Percentiles rank a stretch among this genome's conserved stretches.
These are phyloP conservation scores for Mucor sp. DNA, from an alignment of 371 early-diverging fungal genomes.

Conservation along the genomic window DNA sequence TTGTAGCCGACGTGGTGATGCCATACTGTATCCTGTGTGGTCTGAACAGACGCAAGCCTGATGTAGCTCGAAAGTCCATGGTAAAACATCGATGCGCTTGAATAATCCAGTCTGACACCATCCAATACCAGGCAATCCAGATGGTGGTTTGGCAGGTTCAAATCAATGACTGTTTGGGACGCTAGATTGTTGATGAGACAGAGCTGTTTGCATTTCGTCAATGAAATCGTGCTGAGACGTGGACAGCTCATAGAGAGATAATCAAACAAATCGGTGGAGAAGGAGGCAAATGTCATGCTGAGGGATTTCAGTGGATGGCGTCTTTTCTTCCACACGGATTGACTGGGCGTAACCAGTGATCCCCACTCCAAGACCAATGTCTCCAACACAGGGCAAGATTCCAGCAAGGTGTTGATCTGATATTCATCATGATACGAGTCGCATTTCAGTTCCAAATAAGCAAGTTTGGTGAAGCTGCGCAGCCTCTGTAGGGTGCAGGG, in stretches of 20 bases:
- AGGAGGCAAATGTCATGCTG: conserved; percentile 8
- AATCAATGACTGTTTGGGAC: not conserved
- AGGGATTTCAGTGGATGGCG: not conserved
- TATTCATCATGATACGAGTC: conserved; percentile 21
- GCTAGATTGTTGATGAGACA: not conserved
- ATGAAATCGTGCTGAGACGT: not conserved
- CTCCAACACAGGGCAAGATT: conserved; percentile 6
- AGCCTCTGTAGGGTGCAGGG: not conserved
- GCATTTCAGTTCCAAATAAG: conserved; percentile 9
- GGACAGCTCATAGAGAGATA: conserved; percentile 6
- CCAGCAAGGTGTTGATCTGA: conserved; percentile 5
- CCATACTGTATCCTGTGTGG: not conserved
- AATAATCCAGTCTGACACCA: conserved; percentile 15
- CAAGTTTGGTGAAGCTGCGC: not conserved
- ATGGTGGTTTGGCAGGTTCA: conserved; percentile 4
- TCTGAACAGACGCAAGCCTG: not conserved
- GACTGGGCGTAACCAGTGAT: not conserved
- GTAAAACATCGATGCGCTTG: conserved; percentile 2
- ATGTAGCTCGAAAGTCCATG: conserved; percentile 12
- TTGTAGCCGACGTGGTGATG: conserved; percentile 8
- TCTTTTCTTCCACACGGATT: not conserved
- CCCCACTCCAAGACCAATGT: conserved; percentile 17
- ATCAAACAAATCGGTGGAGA: not conserved
- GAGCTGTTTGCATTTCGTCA: conserved; percentile 11
- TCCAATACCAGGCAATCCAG: conserved; percentile 8